phyloP scores from a whole-genome alignment of 352 stramenopile genomes.

The Stramenopiles sp. region DNA sequence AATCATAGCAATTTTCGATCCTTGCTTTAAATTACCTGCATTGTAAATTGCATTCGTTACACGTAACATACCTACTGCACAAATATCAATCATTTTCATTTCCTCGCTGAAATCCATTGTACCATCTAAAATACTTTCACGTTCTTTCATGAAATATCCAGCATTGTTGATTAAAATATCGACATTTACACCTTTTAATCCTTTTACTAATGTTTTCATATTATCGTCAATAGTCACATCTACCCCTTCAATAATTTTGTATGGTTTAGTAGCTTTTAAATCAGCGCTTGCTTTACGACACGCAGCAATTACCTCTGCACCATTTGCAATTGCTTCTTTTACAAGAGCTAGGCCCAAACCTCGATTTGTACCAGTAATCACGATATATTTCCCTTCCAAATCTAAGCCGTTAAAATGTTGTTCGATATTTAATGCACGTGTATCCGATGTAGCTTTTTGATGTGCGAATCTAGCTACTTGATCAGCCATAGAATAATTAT shows the following conservation, averaged over 20 bases:
- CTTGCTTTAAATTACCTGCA: slow-evolving; percentile 21
- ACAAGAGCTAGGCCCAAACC: slow-evolving; percentile 36
- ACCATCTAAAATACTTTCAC: slow-evolving; percentile 30
- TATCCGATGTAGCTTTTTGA: background rate
- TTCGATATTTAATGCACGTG: background rate
- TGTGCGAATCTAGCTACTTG: background rate
- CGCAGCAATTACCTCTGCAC: slow-evolving; percentile 13
- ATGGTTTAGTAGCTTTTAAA: slow-evolving; percentile 18
- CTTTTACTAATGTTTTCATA: slow-evolving; percentile 22
- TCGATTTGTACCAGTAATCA: slow-evolving; percentile 39
- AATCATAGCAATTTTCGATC: slow-evolving; percentile 38
- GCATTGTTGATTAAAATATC: slow-evolving; percentile 51
- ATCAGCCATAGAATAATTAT: background rate
- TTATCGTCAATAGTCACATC: slow-evolving; percentile 33
- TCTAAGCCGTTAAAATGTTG: background rate
- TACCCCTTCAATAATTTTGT: slow-evolving; percentile 24
- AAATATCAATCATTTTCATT: slow-evolving; percentile 50
- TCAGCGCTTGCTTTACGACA: slow-evolving; percentile 23
- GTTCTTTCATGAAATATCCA: slow-evolving; percentile 45
- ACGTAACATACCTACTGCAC: slow-evolving; percentile 33
- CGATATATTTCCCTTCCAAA: background rate
- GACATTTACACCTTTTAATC: slow-evolving; percentile 25
- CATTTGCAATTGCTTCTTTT: slow-evolving; percentile 26
- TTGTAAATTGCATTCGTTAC: slow-evolving; percentile 25
- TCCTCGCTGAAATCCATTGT: slow-evolving; percentile 44